These are phyloP conservation scores for Rhizophagus clarus DNA, from an alignment of 192 early-diverging fungal species.

Conservation along the genomic window DNA sequence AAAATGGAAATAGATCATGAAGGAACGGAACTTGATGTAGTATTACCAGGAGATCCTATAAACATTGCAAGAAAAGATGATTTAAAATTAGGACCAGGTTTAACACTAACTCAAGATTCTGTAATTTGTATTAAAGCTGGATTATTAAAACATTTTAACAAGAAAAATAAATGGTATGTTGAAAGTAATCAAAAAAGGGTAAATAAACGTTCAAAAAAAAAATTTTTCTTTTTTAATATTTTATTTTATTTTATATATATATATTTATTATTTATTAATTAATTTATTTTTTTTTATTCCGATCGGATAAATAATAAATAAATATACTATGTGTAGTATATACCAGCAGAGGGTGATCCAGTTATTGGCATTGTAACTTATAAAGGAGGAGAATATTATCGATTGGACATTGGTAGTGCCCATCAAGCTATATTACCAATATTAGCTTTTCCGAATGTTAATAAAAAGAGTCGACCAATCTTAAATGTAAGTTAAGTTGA, in stretches of 20 bases:
- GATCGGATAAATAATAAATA: no score
- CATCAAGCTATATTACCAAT: conserved; percentile 77
- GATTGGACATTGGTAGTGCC: conserved; percentile 93
- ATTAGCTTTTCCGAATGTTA: conserved; percentile 93
- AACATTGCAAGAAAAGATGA: not conserved
- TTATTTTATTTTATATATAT: no score
- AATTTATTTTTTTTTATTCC: no score
- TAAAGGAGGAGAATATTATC: conserved; percentile 73
- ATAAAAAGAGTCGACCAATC: conserved; percentile 87
- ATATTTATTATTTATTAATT: no score
- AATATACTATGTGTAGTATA: conserved; percentile 62
- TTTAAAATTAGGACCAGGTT: conserved; percentile 82
- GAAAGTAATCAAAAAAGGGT: conserved; percentile 79
- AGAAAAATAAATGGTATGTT: conserved; percentile 75
- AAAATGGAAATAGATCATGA: not conserved
- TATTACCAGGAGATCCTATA: conserved; percentile 26
- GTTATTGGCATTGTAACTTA: conserved; percentile 82
- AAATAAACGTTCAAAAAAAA: conserved; percentile 27
- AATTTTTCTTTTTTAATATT: no score
- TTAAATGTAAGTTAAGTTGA: conserved; percentile 58
- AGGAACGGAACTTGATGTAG: not conserved
- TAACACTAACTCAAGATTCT: conserved; percentile 66
- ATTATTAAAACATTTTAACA: conserved; percentile 56
- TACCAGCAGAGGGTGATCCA: conserved; percentile 81
- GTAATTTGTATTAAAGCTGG: conserved; percentile 77